A percentile compares a stretch with the other conserved stretches of the same genome.
phyloP scores from a whole-genome alignment of 352 stramenopile genomes.

The Thraustochytrium sp. region DNA sequence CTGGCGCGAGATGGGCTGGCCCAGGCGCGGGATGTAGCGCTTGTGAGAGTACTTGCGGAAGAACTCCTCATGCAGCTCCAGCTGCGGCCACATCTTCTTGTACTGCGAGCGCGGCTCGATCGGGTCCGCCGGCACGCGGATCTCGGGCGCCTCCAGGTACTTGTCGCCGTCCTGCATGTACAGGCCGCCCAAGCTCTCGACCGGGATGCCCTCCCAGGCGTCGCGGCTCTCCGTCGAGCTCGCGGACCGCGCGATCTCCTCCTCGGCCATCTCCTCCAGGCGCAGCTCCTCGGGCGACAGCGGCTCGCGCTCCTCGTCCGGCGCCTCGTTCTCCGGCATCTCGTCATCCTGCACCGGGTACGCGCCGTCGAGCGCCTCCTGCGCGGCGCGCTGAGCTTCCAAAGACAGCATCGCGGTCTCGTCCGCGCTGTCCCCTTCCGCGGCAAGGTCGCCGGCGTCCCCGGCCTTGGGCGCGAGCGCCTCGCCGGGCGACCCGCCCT shows the following conservation, averaged over 20 bases:
- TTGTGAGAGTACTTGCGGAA: constrained; percentile 19
- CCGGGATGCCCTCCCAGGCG: neutral
- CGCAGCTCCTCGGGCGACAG: neutral
- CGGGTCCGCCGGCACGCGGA: neutral
- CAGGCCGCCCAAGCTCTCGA: neutral
- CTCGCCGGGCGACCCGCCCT: neutral
- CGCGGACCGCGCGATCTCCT: neutral
- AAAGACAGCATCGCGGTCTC: neutral
- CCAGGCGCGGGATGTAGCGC: constrained; percentile 33
- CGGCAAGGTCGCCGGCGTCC: neutral
- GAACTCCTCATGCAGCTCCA: constrained; percentile 41
- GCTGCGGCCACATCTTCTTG: constrained; percentile 27
- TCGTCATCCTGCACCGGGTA: constrained; percentile 15
- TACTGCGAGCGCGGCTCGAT: constrained; percentile 5
- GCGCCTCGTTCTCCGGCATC: neutral
- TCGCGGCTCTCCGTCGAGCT: neutral
- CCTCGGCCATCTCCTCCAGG: neutral
- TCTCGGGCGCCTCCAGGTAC: constrained; percentile 26
- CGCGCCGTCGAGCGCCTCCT: neutral
- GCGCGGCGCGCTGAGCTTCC: neutral
- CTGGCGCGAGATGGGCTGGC: constrained; percentile 10
- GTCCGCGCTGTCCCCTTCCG: neutral
- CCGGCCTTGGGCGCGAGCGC: neutral
- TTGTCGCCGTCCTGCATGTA: constrained; percentile 4
- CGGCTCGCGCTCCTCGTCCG: neutral